These are phyloP conservation scores for Ampelomyces quisqualis DNA, from an alignment of 2,329 filamentous ascomycete genomes.

Conservation along the genomic window DNA sequence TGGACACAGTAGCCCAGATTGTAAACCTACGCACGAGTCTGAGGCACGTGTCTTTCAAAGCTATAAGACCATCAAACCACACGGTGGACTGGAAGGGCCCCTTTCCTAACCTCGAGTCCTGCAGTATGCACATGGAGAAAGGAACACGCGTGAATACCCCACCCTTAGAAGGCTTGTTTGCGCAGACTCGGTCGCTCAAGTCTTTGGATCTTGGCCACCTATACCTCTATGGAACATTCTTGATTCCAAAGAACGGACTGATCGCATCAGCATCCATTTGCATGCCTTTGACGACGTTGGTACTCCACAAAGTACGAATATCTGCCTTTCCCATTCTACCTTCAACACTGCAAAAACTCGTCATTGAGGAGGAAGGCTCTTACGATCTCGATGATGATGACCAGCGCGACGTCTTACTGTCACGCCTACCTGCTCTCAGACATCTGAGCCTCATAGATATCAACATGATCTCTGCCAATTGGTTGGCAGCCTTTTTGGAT, in stretches of 20 bases:
- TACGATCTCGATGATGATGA: not conserved
- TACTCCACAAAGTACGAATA: conserved; percentile 9
- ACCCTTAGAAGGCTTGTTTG: conserved; percentile 3
- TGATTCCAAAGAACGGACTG: no score
- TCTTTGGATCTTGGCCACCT: conserved; percentile 5
- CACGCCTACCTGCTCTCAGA: conserved; percentile 15
- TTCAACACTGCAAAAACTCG: conserved; percentile 18
- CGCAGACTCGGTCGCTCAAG: conserved; percentile 10
- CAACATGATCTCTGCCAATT: conserved; percentile 1
- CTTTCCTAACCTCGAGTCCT: conserved; percentile 26
- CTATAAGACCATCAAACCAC: not conserved
- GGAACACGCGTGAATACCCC: not conserved
- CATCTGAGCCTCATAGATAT: conserved; percentile 22
- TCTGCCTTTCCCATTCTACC: conserved; percentile 13
- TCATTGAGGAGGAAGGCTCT: conserved; percentile 3
- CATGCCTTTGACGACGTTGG: conserved; percentile 13
- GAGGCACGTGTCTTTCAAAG: conserved; percentile 25
- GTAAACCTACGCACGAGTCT: conserved; percentile 27
- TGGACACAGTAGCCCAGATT: conserved; percentile 33
- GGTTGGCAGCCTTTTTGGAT: conserved; percentile 19
- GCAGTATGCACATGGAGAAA: conserved; percentile 15
- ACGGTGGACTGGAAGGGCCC: conserved; percentile 26
- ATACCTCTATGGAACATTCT: no score
- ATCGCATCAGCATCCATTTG: not conserved
- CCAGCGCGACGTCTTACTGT: not conserved